These are phyloP conservation scores for Acephala macrosclerotiorum DNA, from an alignment of 2,329 filamentous ascomycete species.

Conservation along the genomic window DNA sequence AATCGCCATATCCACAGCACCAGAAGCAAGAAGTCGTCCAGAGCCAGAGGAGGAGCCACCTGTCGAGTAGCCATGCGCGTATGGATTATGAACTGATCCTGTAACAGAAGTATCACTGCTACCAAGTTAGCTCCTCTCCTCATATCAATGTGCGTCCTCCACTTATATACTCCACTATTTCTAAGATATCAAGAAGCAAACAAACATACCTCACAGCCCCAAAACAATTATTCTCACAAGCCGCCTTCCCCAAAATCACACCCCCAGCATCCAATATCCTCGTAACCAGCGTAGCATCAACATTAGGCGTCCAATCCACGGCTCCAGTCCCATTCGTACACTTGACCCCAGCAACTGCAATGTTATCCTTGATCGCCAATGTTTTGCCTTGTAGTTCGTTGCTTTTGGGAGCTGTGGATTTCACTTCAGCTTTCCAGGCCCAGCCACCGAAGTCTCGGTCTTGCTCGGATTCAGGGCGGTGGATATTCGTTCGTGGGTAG, in stretches of 20 bases:
- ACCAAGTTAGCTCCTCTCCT: too few relatives aligned
- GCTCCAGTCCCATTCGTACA: slow-evolving; percentile 38
- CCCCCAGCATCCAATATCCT: slow-evolving; percentile 36
- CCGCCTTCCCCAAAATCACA: slow-evolving; percentile 35
- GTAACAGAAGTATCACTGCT: slow-evolving; percentile 32
- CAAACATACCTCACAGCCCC: slow-evolving; percentile 34
- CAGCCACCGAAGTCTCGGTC: slow-evolving; percentile 36
- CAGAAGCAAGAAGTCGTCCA: slow-evolving; percentile 53
- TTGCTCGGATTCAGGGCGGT: slow-evolving; percentile 24
- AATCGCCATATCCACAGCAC: slow-evolving; percentile 51
- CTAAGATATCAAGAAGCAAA: not conserved
- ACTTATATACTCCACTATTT: too few relatives aligned
- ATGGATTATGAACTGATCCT: slow-evolving; percentile 50
- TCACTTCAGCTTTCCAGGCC: slow-evolving; percentile 56
- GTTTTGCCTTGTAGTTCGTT: slow-evolving; percentile 30
- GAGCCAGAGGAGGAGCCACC: slow-evolving; percentile 59
- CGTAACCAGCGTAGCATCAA: slow-evolving; percentile 36
- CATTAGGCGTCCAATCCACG: slow-evolving; percentile 33
- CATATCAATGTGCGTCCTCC: too few relatives aligned
- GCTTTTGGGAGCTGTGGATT: slow-evolving; percentile 40
- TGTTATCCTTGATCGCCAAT: slow-evolving; percentile 38
- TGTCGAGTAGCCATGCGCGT: slow-evolving; percentile 52
- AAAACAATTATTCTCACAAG: slow-evolving; percentile 41
- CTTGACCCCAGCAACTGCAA: slow-evolving; percentile 34
- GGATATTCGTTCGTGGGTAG: slow-evolving; percentile 36